phyloP scores from a whole-genome alignment of 768 basidiomycete species.

The Strobilomyces confusus region DNA sequence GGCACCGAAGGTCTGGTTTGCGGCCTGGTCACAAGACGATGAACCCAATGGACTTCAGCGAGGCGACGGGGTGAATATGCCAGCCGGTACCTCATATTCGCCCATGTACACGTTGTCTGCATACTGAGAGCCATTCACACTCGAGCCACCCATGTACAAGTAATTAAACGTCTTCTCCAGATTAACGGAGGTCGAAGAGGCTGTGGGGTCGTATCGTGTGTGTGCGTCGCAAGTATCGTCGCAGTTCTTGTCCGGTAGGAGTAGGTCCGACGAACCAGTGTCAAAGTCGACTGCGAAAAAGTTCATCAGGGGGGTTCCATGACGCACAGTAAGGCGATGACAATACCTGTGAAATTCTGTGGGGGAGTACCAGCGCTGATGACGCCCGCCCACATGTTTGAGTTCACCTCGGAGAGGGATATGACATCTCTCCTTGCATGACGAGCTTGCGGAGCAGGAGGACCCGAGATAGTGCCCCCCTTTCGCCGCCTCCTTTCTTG shows the following conservation, averaged over 20 bases:
- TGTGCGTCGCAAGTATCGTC: slow-evolving; percentile 30
- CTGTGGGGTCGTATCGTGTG: slow-evolving; percentile 24
- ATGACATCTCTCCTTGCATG: slow-evolving; percentile 28
- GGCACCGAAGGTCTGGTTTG: slow-evolving; percentile 40
- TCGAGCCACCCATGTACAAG: slow-evolving; percentile 37
- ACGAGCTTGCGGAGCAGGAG: neutral
- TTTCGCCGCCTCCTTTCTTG: slow-evolving; percentile 8
- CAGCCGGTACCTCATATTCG: slow-evolving; percentile 29
- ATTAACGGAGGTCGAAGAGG: slow-evolving; percentile 32
- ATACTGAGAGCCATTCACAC: slow-evolving; percentile 37
- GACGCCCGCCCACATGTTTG: slow-evolving; percentile 42
- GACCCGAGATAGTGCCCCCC: neutral
- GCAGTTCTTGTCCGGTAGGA: slow-evolving; percentile 36
- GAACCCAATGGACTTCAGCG: neutral
- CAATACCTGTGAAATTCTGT: slow-evolving; percentile 37
- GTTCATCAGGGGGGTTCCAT: neutral
- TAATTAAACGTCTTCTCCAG: slow-evolving; percentile 28
- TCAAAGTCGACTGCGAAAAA: slow-evolving; percentile 45
- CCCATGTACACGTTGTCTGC: slow-evolving; percentile 42
- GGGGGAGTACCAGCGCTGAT: slow-evolving; percentile 48
- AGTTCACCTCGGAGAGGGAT: slow-evolving; percentile 35
- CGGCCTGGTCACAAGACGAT: slow-evolving; percentile 24
- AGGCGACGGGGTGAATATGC: slow-evolving; percentile 9
- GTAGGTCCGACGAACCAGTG: slow-evolving; percentile 49
- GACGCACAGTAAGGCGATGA: neutral